Conservation (phyloP, 2,329 filamentous ascomycete genomes). For the Sarocladium oryzae region DNA sequence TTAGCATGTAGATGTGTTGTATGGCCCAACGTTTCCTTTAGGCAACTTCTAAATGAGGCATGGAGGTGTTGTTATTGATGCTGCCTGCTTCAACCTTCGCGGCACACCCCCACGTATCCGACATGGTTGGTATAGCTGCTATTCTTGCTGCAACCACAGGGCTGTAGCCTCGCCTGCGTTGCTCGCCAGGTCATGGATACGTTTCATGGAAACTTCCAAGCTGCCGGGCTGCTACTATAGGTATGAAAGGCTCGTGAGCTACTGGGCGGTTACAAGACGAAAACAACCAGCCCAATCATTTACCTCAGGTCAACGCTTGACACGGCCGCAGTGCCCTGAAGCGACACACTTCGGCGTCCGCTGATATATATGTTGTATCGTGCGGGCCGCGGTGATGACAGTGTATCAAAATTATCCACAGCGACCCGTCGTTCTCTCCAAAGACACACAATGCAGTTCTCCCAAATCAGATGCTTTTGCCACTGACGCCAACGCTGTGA, state of each 20-base stretch:
- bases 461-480: background rate
- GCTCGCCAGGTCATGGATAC: background rate
- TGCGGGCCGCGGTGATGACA: background rate
- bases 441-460: background rate
- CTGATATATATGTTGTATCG: background rate
- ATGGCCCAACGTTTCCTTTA: too few relatives aligned
- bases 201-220: too few relatives aligned
- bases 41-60: background rate
- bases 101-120: background rate
- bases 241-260: too few relatives aligned
- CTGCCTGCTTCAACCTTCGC: background rate
- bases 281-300: too few relatives aligned
- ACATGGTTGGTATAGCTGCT: background rate
- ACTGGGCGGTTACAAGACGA: too few relatives aligned
- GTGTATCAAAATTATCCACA: too few relatives aligned
- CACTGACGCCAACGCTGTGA: background rate
- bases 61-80: conserved; percentile 3
- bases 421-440: background rate
- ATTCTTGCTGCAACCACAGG: background rate
- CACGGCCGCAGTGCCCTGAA: background rate
- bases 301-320: too few relatives aligned
- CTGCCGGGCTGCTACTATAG: too few relatives aligned
- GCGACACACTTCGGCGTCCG: background rate
- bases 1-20: too few relatives aligned
- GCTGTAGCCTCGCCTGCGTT: too few relatives aligned